Base-by-base conservation (phyloP, 768 basidiomycete species). In the Udeniomyces megalosporus region DNA sequence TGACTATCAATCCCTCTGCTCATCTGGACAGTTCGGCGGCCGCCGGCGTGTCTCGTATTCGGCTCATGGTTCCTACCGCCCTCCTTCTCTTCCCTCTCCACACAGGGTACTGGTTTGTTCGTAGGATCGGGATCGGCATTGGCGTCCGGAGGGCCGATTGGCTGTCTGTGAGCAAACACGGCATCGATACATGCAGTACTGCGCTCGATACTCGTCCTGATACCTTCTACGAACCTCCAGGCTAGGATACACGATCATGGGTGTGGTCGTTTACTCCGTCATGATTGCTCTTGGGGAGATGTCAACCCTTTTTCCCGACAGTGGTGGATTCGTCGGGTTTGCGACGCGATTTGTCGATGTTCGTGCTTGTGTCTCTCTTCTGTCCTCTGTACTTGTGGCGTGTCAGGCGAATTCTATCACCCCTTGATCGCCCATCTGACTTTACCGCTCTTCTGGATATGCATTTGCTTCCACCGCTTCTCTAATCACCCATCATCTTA, bases 391-490 rank as follows among this genome's bases (percentile, higher is more conserved):
- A n/a, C n/a, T n/a, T n/a, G n/a, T n/a, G n/a, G n/a, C n/a, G n/a
- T n/a, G n/a, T n/a, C n/a, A n/a, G n/a, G n/a, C n/a, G 67, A 7
- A 86, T 84, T 67, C 54, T 20, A 12, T 12, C 24, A 31, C 17
- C n/a, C 4, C 42, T 22, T 26, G 28, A 6, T 8, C 32, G 4
- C 22, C 11, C 8, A 26, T 22, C 12, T 11, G 55, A 29, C 10
- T 29, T 10, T 11, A 4, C 11, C 15, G 11, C 24, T 45, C 38
- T 14, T 10, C 55, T 29, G 1, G n/a, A 28, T 6, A 29, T 26
- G 29, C 57, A 45, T 45, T 28, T 32, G 26, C n/a, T 34, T 58
- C 6, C 57, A 12, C 6, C n/a, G 5, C 11, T 26, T 6, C 42
- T 45, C n/a, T n/a, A n/a, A n/a, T n/a, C n/a, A n/a, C n/a, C n/a